Conservation (phyloP, 768 basidiomycete genomes). For the Rhodotorula paludigena region DNA sequence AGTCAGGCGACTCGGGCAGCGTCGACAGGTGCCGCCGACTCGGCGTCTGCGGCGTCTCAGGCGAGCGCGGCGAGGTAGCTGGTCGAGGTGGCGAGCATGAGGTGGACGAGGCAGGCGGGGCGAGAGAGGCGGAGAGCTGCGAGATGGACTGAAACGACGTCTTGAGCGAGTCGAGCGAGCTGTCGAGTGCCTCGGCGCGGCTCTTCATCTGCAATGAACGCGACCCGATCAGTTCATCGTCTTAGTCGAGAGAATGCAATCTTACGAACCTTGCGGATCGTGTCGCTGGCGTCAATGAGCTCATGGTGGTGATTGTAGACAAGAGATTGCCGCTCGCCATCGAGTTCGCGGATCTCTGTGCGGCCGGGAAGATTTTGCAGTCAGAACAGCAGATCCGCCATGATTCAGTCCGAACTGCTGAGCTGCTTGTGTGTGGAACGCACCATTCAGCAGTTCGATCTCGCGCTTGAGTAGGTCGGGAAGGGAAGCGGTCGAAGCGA, state of each 20-base stretch:
- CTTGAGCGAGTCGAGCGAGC: constrained; percentile 68
- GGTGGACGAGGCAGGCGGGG: neutral
- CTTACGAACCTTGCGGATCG: constrained; percentile 75
- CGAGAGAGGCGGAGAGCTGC: constrained; percentile 39
- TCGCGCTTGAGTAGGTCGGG: constrained; percentile 63
- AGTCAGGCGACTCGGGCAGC: neutral
- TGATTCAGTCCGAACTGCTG: no score
- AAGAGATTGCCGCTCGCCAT: constrained; percentile 79
- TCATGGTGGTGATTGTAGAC: constrained; percentile 96
- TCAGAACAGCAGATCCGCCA: no score
- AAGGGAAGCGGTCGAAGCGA: constrained; percentile 24
- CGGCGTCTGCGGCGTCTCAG: neutral
- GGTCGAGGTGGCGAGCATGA: neutral
- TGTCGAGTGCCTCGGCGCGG: constrained; percentile 76
- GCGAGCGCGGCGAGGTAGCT: neutral
- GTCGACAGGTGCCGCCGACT: neutral
- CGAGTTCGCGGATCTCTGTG: constrained; percentile 77
- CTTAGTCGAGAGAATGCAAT: neutral
- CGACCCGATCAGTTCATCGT: neutral
- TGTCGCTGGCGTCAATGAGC: constrained; percentile 86
- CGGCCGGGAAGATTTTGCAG: neutral
- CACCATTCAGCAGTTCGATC: constrained; percentile 73
- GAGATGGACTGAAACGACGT: constrained; percentile 38
- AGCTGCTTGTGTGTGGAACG: constrained; percentile 31
- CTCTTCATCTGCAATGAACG: constrained; percentile 87